Conservation (phyloP, 495 filamentous ascomycete species). For the Talaromyces trachyspermus region DNA sequence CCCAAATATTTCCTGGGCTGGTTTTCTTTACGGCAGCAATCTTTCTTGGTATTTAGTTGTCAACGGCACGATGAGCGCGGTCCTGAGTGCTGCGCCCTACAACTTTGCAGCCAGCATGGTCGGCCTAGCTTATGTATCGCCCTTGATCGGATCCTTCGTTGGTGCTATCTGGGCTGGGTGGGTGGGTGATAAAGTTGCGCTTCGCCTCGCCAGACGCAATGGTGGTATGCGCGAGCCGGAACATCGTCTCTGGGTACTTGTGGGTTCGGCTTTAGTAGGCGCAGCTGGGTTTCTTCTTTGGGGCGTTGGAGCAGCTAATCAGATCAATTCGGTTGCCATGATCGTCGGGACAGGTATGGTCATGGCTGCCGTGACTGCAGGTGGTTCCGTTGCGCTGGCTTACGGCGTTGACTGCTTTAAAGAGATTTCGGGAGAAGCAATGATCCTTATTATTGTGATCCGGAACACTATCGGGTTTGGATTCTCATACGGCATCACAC, state of each 20-base stretch:
- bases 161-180: conserved; percentile 43
- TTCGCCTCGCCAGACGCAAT: conserved; percentile 40
- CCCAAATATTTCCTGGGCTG: too few relatives aligned
- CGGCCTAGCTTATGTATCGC: conserved; percentile 42
- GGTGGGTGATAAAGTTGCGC: conserved; percentile 43
- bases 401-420: too few relatives aligned
- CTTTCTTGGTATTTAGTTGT: conserved; percentile 49
- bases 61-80: conserved; percentile 42
- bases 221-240: conserved; percentile 48
- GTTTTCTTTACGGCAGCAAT: conserved; percentile 45
- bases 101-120: conserved; percentile 42
- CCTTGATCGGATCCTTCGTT: conserved; percentile 43
- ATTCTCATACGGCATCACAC: too few relatives aligned
- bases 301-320: conserved; percentile 12
- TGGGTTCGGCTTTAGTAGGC: conserved; percentile 19
- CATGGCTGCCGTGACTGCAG: too few relatives aligned
- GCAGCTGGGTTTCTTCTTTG: conserved; percentile 8
- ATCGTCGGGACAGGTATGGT: too few relatives aligned
- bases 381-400: too few relatives aligned
- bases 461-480: too few relatives aligned
- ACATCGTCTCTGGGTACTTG: too few relatives aligned
- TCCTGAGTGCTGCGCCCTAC: conserved; percentile 45
- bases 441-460: too few relatives aligned
- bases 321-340: too few relatives aligned
- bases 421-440: too few relatives aligned